Evolutionary conservation across 306 rosid genomes (phyloP).

Genomic region (Chamaecrista fasciculata): DNA sequence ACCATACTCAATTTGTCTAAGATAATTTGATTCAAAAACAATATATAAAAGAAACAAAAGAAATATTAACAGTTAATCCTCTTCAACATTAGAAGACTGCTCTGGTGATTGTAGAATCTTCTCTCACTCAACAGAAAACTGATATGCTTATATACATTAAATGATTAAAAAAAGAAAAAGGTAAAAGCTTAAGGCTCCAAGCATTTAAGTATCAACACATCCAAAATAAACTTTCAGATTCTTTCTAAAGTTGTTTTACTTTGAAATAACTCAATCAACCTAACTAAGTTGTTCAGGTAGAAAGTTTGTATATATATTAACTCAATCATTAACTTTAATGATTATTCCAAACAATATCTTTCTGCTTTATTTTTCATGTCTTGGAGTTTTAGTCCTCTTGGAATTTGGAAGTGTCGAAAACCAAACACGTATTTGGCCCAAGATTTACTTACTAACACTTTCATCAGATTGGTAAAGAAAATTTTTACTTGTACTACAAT

Average conservation of each 20-base stretch:
- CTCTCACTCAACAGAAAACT: not conserved
- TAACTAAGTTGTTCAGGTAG: slow-evolving; percentile 9
- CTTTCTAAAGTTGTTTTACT: not conserved
- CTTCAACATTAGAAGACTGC: not conserved
- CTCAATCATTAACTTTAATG: not conserved
- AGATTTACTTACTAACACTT: not conserved
- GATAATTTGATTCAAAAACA: not conserved
- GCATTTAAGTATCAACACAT: slow-evolving; percentile 1
- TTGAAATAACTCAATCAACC: not conserved
- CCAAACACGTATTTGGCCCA: not conserved
- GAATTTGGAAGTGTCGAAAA: not conserved
- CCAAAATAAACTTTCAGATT: not conserved
- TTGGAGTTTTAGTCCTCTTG: not conserved
- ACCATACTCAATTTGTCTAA: slow-evolving; percentile 3
- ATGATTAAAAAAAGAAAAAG: not conserved
- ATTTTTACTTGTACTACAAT: not conserved
- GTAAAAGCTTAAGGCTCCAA: slow-evolving; percentile 1
- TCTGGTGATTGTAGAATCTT: not conserved
- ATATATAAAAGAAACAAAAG: not conserved
- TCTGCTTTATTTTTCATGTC: not conserved
- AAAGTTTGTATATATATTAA: not conserved
- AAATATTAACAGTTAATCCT: slow-evolving; percentile 1
- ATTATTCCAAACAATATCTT: not conserved
- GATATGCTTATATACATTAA: not conserved
- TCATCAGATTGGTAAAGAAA: not conserved